Evolutionary conservation across 2,329 filamentous ascomycete genomes (phyloP).

Genomic region (Dothistroma septosporum): DNA sequence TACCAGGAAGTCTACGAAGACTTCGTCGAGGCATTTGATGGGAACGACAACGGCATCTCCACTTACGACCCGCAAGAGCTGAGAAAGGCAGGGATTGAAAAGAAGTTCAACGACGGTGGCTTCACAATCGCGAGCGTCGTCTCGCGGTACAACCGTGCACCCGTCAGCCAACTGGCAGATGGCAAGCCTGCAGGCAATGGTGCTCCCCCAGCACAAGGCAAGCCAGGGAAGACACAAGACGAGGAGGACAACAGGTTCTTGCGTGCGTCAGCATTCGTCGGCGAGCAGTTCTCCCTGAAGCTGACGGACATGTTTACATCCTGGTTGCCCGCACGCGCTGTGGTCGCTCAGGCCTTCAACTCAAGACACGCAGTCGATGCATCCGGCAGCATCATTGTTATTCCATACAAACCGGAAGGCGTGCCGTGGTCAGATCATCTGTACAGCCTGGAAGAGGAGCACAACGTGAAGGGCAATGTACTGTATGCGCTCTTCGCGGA

Average conservation of each 20-base stretch:
- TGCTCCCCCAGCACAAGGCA: slow-evolving; percentile 18
- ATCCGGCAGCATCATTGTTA: slow-evolving; percentile 73
- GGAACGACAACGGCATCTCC: slow-evolving; percentile 93
- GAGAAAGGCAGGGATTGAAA: slow-evolving; percentile 66
- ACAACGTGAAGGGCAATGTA: slow-evolving; percentile 50
- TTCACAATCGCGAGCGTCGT: slow-evolving; percentile 85
- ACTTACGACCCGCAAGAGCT: slow-evolving; percentile 70
- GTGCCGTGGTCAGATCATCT: slow-evolving; percentile 97
- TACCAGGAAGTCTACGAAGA: slow-evolving; percentile 87
- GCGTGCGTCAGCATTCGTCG: slow-evolving; percentile 74
- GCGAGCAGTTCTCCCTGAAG: slow-evolving; percentile 79
- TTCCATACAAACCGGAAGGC: slow-evolving; percentile 59
- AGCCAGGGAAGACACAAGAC: slow-evolving; percentile 52
- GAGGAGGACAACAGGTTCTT: slow-evolving; percentile 79
- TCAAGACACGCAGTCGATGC: slow-evolving; percentile 64
- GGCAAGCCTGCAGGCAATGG: slow-evolving; percentile 17
- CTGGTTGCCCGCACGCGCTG: slow-evolving; percentile 82
- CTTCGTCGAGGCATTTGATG: slow-evolving; percentile 94
- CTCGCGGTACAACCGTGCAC: slow-evolving; percentile 71
- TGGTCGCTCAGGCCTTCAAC: slow-evolving; percentile 72
- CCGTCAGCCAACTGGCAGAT: slow-evolving; percentile 19
- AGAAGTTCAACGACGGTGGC: slow-evolving; percentile 76
- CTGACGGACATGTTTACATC: slow-evolving; percentile 68
- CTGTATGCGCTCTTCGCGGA: slow-evolving; percentile 92
- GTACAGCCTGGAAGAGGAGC: slow-evolving; percentile 73